A percentile compares a stretch with the other conserved stretches of the same genome.
Evolutionary conservation across 495 filamentous ascomycete genomes (phyloP).

Genomic region (Tuber borchii): DNA sequence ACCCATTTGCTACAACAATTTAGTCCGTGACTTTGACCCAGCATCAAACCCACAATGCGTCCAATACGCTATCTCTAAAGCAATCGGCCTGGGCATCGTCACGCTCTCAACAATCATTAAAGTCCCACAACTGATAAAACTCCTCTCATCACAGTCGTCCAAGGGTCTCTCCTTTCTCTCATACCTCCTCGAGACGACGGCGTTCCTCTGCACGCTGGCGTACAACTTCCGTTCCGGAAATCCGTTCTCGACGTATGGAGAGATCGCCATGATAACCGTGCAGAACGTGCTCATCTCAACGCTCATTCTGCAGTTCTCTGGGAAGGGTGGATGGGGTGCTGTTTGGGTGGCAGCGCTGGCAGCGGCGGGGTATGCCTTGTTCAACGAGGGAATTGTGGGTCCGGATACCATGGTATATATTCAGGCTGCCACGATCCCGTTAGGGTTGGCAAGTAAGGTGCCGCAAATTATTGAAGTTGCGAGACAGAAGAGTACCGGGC

Average conservation of each 20-base stretch:
- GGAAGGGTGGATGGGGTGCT: constrained; percentile 55
- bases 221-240: constrained; percentile 87
- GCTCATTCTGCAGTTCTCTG: constrained; percentile 73
- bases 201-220: constrained; percentile 74
- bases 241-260: constrained; percentile 92
- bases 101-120: constrained; percentile 83
- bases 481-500: constrained; percentile 78
- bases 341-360: constrained; percentile 71
- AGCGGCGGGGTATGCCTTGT: constrained; percentile 58
- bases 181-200: constrained; percentile 81
- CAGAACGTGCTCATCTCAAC: constrained; percentile 86
- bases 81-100: constrained; percentile 85
- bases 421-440: constrained; percentile 75
- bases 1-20: constrained; percentile 69
- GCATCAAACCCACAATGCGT: constrained; percentile 64
- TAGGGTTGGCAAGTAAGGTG: constrained; percentile 80
- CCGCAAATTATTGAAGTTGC: constrained; percentile 86
- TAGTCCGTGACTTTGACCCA: constrained; percentile 73
- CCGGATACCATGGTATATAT: constrained; percentile 63
- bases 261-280: constrained; percentile 79
- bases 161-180: constrained; percentile 79
- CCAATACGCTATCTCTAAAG: constrained; percentile 83
- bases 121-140: constrained; percentile 89
- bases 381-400: constrained; percentile 60
- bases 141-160: constrained; percentile 68